phyloP scores from a whole-genome alignment of 2,329 filamentous ascomycete species.

The Aspergillus flavus region DNA sequence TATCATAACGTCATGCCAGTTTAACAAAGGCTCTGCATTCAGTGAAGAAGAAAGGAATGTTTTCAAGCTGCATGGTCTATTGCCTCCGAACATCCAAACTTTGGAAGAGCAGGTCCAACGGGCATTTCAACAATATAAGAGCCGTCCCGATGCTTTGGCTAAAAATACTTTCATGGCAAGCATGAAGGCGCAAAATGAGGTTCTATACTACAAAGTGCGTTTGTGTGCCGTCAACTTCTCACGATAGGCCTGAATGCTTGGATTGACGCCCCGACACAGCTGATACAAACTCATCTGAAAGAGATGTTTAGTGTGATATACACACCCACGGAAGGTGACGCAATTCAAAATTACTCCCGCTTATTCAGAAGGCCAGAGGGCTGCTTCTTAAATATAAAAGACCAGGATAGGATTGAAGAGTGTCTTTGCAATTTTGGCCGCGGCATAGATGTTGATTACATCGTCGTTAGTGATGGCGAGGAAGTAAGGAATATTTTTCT shows the following conservation, averaged over 20 bases:
- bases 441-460: slow-evolving; percentile 79
- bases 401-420: slow-evolving; percentile 66
- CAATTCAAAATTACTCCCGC: slow-evolving; percentile 80
- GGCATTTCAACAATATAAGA: slow-evolving; percentile 78
- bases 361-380: slow-evolving; percentile 79
- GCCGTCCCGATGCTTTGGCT: slow-evolving; percentile 64
- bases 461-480: slow-evolving; percentile 76
- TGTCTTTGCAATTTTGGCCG: slow-evolving; percentile 69
- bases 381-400: slow-evolving; percentile 75
- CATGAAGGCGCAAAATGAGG: slow-evolving; percentile 81
- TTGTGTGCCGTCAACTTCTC: neutral
- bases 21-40: slow-evolving; percentile 86
- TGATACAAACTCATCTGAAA: slow-evolving; percentile 75
- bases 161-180: slow-evolving; percentile 90
- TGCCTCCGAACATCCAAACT: slow-evolving; percentile 72
- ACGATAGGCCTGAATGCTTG: neutral
- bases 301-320: slow-evolving; percentile 94
- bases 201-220: slow-evolving; percentile 73
- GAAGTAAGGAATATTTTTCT: slow-evolving; percentile 36
- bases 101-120: slow-evolving; percentile 75
- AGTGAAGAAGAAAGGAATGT: slow-evolving; percentile 65
- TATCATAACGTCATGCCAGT: slow-evolving; percentile 66
- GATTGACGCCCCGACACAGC: slow-evolving; percentile 43
- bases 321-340: slow-evolving; percentile 86
- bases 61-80: slow-evolving; percentile 72